Base-by-base conservation (phyloP, 1,284 basidiomycete species). In the Cryptococcus sp. region DNA sequence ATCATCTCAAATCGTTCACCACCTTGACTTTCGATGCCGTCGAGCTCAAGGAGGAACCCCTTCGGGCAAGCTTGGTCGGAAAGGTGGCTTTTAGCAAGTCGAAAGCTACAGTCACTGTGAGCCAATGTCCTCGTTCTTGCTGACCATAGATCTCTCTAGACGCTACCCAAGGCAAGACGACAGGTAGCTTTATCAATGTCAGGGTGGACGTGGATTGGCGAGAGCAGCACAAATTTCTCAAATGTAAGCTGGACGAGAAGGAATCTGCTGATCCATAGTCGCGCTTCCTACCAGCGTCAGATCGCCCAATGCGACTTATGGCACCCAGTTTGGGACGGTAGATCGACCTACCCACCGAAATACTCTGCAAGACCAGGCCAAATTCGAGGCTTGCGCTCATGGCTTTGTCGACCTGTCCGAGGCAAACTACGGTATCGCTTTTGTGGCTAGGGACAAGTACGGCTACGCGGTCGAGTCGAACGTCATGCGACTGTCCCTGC, bases 321-420 rank as follows among this genome's bases (percentile, higher is more conserved):
- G 97, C 72, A 89, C 87, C 2, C 92, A 92, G 60, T 97, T 93
- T 58, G 94, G 94, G 2, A 80, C 82, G 63, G 80, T 93, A 23
- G 84, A 88, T 61, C 79, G 92, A 41, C 87, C 93, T 0, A 97
- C 92, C 1, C 86, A 93, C 73, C 87, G 90, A 73, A 97, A 97
- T 66, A 97, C 92, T 4, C 85, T 82, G 0, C 85, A 84, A 80
- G 74, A 76, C 45, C 63, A 66, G 2, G 70, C 72, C 25, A 66
- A 70, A 52, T 86, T 87, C 57, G 85, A 86, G 67, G 84, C 86
- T 7, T 85, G 83, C 62, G 83, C 80, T 7, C 84, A 84, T 69
- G 88, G 89, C 75, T 87, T 71, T 23, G 75, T 65, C 25, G 65
- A 69, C 52, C 52, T 67, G 31, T 57, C 53, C 25, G 61, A 65